Conservation (phyloP, 2,329 filamentous ascomycete genomes). For the Saccharata proteae region DNA sequence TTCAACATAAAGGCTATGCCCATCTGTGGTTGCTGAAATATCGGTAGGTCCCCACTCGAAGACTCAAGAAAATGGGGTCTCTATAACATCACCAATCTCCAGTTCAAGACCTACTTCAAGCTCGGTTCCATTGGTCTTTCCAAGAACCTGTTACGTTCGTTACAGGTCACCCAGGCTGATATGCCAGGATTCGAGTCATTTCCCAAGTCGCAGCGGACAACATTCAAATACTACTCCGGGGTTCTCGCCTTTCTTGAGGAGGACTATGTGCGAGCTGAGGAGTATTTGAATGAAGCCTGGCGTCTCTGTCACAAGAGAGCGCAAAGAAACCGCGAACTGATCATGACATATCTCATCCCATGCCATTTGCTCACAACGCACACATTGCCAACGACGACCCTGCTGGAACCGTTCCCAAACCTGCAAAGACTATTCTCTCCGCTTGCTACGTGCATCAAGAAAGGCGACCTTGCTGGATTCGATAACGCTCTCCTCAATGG, state of each 20-base stretch:
- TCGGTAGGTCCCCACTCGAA: slow-evolving; percentile 54
- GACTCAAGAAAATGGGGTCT: slow-evolving; percentile 97
- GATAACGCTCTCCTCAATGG: slow-evolving; percentile 68
- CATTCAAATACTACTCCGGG: slow-evolving; percentile 92
- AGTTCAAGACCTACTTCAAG: slow-evolving; percentile 98
- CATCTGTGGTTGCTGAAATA: slow-evolving; percentile 13
- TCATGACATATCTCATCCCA: slow-evolving; percentile 88
- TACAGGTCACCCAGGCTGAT: slow-evolving; percentile 65
- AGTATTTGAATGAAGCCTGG: slow-evolving; percentile 69
- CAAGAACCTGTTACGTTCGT: slow-evolving; percentile 76
- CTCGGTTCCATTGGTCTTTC: slow-evolving; percentile 81
- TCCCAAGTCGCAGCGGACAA: slow-evolving; percentile 81
- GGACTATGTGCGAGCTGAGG: slow-evolving; percentile 73
- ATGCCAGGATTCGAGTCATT: slow-evolving; percentile 71
- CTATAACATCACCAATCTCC: slow-evolving; percentile 84
- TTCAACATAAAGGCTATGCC: slow-evolving; percentile 8
- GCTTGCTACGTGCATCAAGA: slow-evolving; percentile 65
- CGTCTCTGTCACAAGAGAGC: slow-evolving; percentile 64
- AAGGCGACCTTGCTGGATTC: slow-evolving; percentile 71
- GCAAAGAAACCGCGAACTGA: slow-evolving; percentile 67
- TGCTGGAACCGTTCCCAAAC: slow-evolving; percentile 64
- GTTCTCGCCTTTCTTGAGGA: slow-evolving; percentile 92
- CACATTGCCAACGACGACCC: slow-evolving; percentile 58
- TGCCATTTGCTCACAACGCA: slow-evolving; percentile 83
- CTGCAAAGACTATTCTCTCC: slow-evolving; percentile 70